Base-by-base conservation (phyloP, 2,329 filamentous ascomycete species). In the Scleromitrula shiraiana region DNA sequence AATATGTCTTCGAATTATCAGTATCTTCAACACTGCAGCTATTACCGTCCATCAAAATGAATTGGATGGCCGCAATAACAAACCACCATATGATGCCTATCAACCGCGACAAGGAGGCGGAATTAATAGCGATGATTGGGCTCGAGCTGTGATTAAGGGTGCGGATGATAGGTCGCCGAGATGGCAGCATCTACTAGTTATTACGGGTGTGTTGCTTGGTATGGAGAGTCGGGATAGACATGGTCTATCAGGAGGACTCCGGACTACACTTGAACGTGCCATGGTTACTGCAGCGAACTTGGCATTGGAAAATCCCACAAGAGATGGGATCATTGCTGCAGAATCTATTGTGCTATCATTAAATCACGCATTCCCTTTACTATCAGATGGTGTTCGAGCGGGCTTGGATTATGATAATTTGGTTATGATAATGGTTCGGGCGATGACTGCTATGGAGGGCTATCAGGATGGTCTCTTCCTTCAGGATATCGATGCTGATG, bases 131-230 rank as follows among this genome's bases (percentile, higher is more conserved):
- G 65, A 66, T 56, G 65, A 67, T 40, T 69, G 67, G 67, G 59
- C 65, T 19, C 64, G 56, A 50, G 64, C 66, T 32, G 63, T 68
- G n/a, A 53, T 68, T 9, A 63, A 62, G 43, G 67, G 67, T 8
- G 58, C 65, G 6, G 66, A 69, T 55, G 65, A 67, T 8, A 82
- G 79, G 75, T 77, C 80, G 57, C 79, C 64, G 78, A 68, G 81
- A 63, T 86, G 82, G 82, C 77, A 81, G 59, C 83, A 87, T 67
- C 57, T 80, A 19, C 66, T 86, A 10, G 68, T 82, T 0, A 71
- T 87, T 2, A 77, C 75, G 0, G 83, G 82, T 29, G 62, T 85
- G 45, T 68, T 84, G 30, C 68, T 51, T 65, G 81, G 80, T 4
- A 80, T 83, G 51, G 77, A 77, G 51, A 67, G 71, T 1, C 71